Evolutionary conservation across 1,139 yeast genomes (phyloP).

Genomic region (Yamadazyma trypodendri): DNA sequence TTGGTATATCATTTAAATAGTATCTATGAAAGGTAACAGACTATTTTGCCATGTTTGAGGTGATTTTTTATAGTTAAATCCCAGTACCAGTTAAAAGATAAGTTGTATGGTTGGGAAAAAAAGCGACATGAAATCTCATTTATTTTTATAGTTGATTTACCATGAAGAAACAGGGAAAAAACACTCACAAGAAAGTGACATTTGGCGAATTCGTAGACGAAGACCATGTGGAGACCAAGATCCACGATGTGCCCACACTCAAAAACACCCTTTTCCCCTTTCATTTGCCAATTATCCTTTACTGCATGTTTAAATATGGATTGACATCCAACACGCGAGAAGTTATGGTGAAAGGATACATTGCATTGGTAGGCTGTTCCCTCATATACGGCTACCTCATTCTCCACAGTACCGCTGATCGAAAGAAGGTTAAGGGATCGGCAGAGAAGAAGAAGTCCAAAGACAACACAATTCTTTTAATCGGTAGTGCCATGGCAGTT

Average conservation of each 20-base stretch:
- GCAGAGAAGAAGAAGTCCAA: constrained; percentile 17
- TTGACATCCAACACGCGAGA: constrained; percentile 28
- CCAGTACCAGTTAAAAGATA: no score
- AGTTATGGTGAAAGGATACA: constrained; percentile 29
- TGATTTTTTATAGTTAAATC: no score
- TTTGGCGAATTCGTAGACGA: constrained; percentile 13
- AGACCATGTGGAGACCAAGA: constrained; percentile 9
- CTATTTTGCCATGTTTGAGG: no score
- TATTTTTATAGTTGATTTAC: no score
- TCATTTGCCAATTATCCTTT: constrained; percentile 44
- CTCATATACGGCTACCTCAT: constrained; percentile 27
- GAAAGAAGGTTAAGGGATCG: neutral
- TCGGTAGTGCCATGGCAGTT: constrained; percentile 37
- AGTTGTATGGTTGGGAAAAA: no score
- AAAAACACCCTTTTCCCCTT: constrained; percentile 31
- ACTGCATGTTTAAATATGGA: constrained; percentile 38
- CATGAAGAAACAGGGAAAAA: constrained; percentile 4
- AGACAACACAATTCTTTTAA: constrained; percentile 33
- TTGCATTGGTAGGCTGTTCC: constrained; percentile 26
- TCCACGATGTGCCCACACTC: constrained; percentile 9
- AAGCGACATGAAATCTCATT: no score
- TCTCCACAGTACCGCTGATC: constrained; percentile 10
- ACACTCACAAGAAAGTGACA: constrained; percentile 14
- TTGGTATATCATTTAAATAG: no score
- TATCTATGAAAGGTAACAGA: no score